Evolutionary conservation across 2,329 filamentous ascomycete species (phyloP), one percentile per base, ranked within the genome.

Genomic region (Venturia carpophila): DNA sequence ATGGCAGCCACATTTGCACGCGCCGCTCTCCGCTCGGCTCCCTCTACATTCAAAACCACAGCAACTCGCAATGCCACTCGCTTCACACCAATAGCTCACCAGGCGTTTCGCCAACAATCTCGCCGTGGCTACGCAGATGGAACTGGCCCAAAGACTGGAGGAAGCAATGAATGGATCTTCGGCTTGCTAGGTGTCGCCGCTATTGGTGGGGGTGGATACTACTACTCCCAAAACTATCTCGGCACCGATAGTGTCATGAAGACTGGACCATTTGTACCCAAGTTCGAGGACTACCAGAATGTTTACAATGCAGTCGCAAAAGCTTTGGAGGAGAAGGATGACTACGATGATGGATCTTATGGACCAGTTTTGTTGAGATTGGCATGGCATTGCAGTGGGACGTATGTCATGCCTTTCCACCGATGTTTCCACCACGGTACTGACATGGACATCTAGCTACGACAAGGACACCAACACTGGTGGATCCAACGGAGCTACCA

Each of bases 311-410:
- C 87, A 73, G 87, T 97, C 71, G 92, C 93, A 65, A 79, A 82
- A 73, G 83, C 83, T 67, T 81, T 97, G 65, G 88, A 94, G 77
- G 90, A 97, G 79, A 87, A 96, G 75, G 91, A 94, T 71, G 89
- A 97, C 70, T 97, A 97, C 76, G 93, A 97, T 73, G 93, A 99
- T 76, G 93, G 94, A 71, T 94, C 89, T 80, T 97, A 95, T 75
- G 93, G 92, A 66, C 94, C 93, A 37, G 92, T 97, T 67, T 82
- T 97, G 65, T 79, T 97, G 69, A 87, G 93, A 72, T 84, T 97
- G 70, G 93, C 91, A 68, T 97, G 94, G 93, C 94, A 97, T 80
- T 87, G 88, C 69, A 92, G 88, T 71, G 93, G 93, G 71, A 99
- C 93, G 73, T 77, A 66, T 72, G 52, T 58, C 30, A 13, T 55